phyloP scores from a whole-genome alignment of 495 filamentous ascomycete genomes.

The Xylaria longipes region DNA sequence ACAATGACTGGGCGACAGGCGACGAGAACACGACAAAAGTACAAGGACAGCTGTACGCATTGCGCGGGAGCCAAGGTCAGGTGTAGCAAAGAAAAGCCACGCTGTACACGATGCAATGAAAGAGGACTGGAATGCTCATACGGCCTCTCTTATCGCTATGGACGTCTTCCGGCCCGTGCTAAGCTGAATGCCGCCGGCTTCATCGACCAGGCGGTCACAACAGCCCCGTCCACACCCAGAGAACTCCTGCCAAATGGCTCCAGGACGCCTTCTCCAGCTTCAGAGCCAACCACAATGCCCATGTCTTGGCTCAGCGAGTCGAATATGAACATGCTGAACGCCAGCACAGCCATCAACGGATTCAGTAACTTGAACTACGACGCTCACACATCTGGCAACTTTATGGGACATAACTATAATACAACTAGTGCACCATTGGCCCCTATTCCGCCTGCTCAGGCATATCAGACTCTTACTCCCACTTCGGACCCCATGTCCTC shows the following conservation, averaged over 20 bases:
- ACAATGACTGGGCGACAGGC: slow-evolving; percentile 29
- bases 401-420: slow-evolving; percentile 18
- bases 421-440: slow-evolving; percentile 6
- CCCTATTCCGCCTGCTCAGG: slow-evolving; percentile 9
- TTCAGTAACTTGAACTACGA: slow-evolving; percentile 19
- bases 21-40: slow-evolving; percentile 31
- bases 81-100: slow-evolving; percentile 30
- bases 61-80: slow-evolving; percentile 29
- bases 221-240: slow-evolving; percentile 22
- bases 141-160: slow-evolving; percentile 29
- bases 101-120: slow-evolving; percentile 27
- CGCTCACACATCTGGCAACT: slow-evolving; percentile 12
- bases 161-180: slow-evolving; percentile 29
- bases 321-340: slow-evolving; percentile 20
- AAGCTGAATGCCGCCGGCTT: slow-evolving; percentile 19
- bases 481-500: slow-evolving; percentile 23
- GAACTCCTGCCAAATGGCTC: slow-evolving; percentile 24
- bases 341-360: slow-evolving; percentile 17
- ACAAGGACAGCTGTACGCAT: slow-evolving; percentile 31
- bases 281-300: slow-evolving; percentile 22
- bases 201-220: slow-evolving; percentile 20
- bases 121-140: slow-evolving; percentile 28
- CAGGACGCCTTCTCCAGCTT: slow-evolving; percentile 26
- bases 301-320: slow-evolving; percentile 27
- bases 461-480: slow-evolving; percentile 15